Conservation (phyloP, 2,329 filamentous ascomycete genomes). For the Botrytis elliptica region DNA sequence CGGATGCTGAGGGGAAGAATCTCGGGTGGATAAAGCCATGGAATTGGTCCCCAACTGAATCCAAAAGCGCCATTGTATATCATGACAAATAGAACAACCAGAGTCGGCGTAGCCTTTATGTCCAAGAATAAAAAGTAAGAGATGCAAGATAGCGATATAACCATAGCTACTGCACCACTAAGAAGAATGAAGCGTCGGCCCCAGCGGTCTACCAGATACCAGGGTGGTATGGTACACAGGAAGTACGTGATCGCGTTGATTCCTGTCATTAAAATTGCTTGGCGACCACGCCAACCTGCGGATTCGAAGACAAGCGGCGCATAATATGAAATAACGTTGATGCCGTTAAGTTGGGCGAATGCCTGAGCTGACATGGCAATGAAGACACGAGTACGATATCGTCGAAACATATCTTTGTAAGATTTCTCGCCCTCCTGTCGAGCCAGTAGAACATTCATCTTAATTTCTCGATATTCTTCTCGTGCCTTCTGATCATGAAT, state of each 20-base stretch:
- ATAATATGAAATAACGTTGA: slow-evolving; percentile 99
- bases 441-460: slow-evolving; percentile 92
- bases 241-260: slow-evolving; percentile 93
- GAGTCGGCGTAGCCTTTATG: slow-evolving; percentile 69
- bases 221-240: slow-evolving; percentile 87
- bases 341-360: slow-evolving; percentile 94
- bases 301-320: slow-evolving; percentile 95
- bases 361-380: slow-evolving; percentile 99
- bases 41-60: slow-evolving; percentile 96
- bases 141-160: slow-evolving; percentile 80
- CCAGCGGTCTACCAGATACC: slow-evolving; percentile 94
- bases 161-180: slow-evolving; percentile 86
- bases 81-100: slow-evolving; percentile 95
- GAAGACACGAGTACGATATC: slow-evolving; percentile 88
- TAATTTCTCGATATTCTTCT: slow-evolving; percentile 97
- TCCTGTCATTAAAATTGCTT: slow-evolving; percentile 94
- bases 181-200: slow-evolving; percentile 87
- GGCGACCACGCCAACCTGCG: slow-evolving; percentile 88
- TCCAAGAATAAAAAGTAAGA: slow-evolving; percentile 96
- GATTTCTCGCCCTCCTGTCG: slow-evolving; percentile 92
- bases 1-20: slow-evolving; percentile 95
- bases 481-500: slow-evolving; percentile 90
- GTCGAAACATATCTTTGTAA: slow-evolving; percentile 91
- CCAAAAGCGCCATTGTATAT: slow-evolving; percentile 98
- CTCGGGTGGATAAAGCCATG: slow-evolving; percentile 98